Evolutionary conservation across 306 rosid genomes (phyloP).

Genomic region (Citrullus mucosospermus): DNA sequence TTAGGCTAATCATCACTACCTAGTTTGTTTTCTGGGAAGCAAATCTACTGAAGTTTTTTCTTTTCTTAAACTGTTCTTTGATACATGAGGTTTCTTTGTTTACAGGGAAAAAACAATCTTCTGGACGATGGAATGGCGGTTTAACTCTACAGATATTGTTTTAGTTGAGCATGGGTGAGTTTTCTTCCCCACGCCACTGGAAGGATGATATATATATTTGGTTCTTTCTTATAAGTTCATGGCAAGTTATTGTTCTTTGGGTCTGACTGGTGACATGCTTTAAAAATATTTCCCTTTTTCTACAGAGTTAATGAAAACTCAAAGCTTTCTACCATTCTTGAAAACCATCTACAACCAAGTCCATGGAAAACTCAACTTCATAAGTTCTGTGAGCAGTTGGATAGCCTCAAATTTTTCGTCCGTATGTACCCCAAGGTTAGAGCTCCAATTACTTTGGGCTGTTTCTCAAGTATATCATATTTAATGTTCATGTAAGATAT

Average conservation of each 20-base stretch:
- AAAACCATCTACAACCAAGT: constrained; percentile 59
- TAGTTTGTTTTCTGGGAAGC: neutral
- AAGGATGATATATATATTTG: neutral
- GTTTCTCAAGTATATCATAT: neutral
- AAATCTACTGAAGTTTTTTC: neutral
- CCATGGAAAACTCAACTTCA: constrained; percentile 64
- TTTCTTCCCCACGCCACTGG: neutral
- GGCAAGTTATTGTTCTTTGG: neutral
- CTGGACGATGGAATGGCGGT: constrained; percentile 90
- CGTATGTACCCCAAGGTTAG: constrained; percentile 59
- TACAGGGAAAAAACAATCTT: constrained; percentile 64
- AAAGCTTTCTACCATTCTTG: constrained; percentile 38
- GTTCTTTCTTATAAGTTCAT: neutral
- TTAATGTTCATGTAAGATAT: neutral
- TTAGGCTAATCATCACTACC: neutral
- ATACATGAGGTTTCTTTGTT: constrained; percentile 6
- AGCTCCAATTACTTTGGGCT: constrained; percentile 9
- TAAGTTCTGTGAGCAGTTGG: constrained; percentile 40
- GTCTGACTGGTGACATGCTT: neutral
- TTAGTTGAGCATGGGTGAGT: constrained; percentile 70
- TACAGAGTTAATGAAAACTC: constrained; percentile 54
- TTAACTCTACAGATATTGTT: constrained; percentile 48
- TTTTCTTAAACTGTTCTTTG: neutral
- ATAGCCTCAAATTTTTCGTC: constrained; percentile 57
- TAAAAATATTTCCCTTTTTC: neutral